These are phyloP conservation scores for Rhynchosporium graminicola DNA, from an alignment of 2,329 filamentous ascomycete genomes.

Conservation along the genomic window DNA sequence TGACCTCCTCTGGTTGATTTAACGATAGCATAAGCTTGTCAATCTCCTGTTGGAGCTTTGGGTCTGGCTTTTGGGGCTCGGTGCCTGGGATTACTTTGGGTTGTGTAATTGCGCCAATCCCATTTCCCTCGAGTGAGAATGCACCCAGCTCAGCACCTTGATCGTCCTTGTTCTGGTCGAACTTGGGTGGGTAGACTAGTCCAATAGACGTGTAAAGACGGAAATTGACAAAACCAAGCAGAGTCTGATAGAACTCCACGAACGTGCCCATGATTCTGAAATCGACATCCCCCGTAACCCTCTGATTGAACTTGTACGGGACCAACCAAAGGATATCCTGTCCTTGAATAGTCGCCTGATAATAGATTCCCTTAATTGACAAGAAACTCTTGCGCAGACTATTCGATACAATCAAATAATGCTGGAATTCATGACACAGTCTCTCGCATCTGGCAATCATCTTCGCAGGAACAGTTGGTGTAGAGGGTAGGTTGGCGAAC, in stretches of 20 bases:
- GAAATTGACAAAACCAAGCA: constrained; percentile 96
- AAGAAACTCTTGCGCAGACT: constrained; percentile 94
- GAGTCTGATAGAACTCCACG: constrained; percentile 96
- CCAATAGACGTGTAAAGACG: constrained; percentile 88
- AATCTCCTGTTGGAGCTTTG: constrained; percentile 64
- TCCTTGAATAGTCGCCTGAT: constrained; percentile 94
- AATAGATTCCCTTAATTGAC: constrained; percentile 99
- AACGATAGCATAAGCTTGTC: constrained; percentile 70
- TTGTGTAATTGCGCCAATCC: constrained; percentile 55
- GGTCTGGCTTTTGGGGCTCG: constrained; percentile 56
- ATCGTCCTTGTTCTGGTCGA: constrained; percentile 84
- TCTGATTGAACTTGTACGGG: constrained; percentile 96
- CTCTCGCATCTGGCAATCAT: constrained; percentile 95
- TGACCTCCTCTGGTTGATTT: constrained; percentile 52
- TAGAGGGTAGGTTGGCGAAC: constrained; percentile 94
- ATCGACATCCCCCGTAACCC: constrained; percentile 90
- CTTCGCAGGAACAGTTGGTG: constrained; percentile 85
- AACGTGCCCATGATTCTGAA: constrained; percentile 99
- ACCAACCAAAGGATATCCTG: constrained; percentile 97
- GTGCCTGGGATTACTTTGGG: constrained; percentile 54
- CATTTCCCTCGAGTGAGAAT: constrained; percentile 83
- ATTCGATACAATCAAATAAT: constrained; percentile 92
- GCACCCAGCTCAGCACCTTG: constrained; percentile 86
- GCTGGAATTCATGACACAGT: constrained; percentile 92
- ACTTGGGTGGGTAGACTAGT: constrained; percentile 93